A percentile compares a stretch with the other conserved stretches of the same genome.
These are phyloP conservation scores for Leucaena leucocephala DNA, from an alignment of 306 rosid species.

Conservation along the genomic window DNA sequence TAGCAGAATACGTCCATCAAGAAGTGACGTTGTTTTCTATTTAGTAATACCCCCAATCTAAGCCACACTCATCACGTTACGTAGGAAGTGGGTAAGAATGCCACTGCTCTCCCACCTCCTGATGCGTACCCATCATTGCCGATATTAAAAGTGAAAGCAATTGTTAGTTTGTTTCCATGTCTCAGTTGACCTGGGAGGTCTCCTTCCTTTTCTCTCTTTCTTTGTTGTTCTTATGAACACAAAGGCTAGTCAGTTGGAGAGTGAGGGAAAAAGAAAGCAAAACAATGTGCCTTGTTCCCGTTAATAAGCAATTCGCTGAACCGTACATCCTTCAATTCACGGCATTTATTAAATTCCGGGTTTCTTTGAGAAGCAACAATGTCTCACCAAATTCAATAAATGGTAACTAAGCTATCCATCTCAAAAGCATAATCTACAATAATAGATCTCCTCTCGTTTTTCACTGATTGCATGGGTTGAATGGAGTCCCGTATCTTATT, in stretches of 20 bases:
- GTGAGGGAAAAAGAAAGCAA: conserved; percentile 17
- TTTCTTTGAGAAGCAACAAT: conserved; percentile 35
- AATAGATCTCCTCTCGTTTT: not conserved
- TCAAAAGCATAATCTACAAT: conserved; percentile 7
- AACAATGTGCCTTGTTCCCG: conserved; percentile 31
- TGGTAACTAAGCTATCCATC: conserved; percentile 27
- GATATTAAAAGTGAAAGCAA: conserved; percentile 40
- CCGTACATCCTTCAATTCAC: conserved; percentile 29
- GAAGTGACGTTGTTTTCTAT: conserved; percentile 50
- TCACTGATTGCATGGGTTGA: conserved; percentile 19
- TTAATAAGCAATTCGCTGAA: conserved; percentile 37
- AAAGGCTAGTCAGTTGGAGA: conserved; percentile 16
- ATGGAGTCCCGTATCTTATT: conserved; percentile 10
- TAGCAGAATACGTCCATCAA: conserved; percentile 47
- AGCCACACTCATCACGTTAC: conserved; percentile 40
- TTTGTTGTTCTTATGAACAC: not conserved
- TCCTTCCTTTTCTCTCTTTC: not conserved
- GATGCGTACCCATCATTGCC: conserved; percentile 37
- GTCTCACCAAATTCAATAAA: conserved; percentile 33
- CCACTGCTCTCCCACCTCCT: conserved; percentile 34
- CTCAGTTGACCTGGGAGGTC: conserved; percentile 37
- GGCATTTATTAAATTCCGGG: conserved; percentile 33
- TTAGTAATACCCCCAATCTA: conserved; percentile 33
- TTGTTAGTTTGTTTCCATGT: conserved; percentile 31
- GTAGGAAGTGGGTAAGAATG: conserved; percentile 43